phyloP scores from a whole-genome alignment of 805 yeast genomes.

The Ogataea nitratoaversa region DNA sequence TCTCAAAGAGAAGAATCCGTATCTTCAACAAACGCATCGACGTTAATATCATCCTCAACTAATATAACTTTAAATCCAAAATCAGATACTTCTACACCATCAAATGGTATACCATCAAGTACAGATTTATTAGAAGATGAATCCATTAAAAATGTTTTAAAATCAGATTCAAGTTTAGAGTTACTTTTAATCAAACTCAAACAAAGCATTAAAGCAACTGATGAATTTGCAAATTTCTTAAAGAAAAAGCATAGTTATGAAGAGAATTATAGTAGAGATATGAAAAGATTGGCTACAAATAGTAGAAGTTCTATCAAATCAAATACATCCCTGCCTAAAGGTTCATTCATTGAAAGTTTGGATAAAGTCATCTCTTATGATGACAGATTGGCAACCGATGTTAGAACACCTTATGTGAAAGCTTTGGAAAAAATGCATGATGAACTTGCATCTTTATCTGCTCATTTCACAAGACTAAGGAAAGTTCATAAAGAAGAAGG shows the following conservation, averaged over 20 bases:
- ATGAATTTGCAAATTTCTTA: slow-evolving; percentile 76
- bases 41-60: slow-evolving; percentile 1
- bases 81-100: background rate
- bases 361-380: slow-evolving; percentile 72
- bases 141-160: slow-evolving; percentile 47
- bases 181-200: slow-evolving; percentile 69
- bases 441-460: slow-evolving; percentile 68
- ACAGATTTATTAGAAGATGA: slow-evolving; percentile 44
- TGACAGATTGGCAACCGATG: slow-evolving; percentile 62
- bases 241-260: slow-evolving; percentile 76
- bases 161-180: slow-evolving; percentile 74
- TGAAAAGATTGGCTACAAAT: slow-evolving; percentile 64
- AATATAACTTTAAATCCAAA: background rate
- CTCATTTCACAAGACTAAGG: slow-evolving; percentile 66
- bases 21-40: background rate
- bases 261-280: slow-evolving; percentile 70
- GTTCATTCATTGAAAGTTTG: slow-evolving; percentile 59
- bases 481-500: slow-evolving; percentile 81
- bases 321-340: slow-evolving; percentile 36
- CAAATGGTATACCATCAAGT: slow-evolving; percentile 14
- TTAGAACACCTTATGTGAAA: slow-evolving; percentile 70
- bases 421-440: slow-evolving; percentile 83
- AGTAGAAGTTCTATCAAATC: slow-evolving; percentile 26
- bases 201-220: slow-evolving; percentile 75
- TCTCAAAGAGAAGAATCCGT: background rate